Conservation (phyloP, 2,329 filamentous ascomycete genomes). For the Ilyonectria mors-panacis region DNA sequence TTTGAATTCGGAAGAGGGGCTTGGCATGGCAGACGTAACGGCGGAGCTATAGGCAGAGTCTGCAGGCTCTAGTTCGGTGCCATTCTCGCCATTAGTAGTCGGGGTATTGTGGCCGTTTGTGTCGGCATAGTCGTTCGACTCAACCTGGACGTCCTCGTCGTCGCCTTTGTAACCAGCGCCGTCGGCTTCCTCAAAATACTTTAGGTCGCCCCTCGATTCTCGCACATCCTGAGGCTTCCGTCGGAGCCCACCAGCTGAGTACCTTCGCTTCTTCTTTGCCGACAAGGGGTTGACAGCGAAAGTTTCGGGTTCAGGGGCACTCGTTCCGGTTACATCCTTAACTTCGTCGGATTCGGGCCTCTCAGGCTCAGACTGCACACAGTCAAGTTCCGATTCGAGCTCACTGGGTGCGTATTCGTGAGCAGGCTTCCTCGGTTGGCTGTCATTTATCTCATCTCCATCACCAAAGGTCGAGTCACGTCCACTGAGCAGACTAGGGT, state of each 20-base stretch:
- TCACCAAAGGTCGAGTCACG: constrained; percentile 36
- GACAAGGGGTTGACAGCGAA: constrained; percentile 59
- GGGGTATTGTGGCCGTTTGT: constrained; percentile 22
- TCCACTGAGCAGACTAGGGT: constrained; percentile 54
- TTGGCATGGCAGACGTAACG: constrained; percentile 55
- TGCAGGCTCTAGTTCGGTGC: constrained; percentile 46
- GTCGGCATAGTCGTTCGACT: neutral
- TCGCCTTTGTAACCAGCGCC: constrained; percentile 85
- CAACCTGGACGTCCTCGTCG: constrained; percentile 39
- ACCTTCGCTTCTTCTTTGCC: constrained; percentile 76
- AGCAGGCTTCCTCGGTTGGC: constrained; percentile 23
- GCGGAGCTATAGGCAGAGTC: constrained; percentile 52
- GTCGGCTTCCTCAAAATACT: constrained; percentile 92
- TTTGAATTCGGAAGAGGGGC: constrained; percentile 53
- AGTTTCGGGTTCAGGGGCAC: constrained; percentile 74
- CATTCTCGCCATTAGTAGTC: constrained; percentile 34
- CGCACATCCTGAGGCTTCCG: constrained; percentile 80
- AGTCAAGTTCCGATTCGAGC: constrained; percentile 47
- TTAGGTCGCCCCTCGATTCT: constrained; percentile 81
- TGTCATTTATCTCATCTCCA: constrained; percentile 3
- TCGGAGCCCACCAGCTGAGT: constrained; percentile 88
- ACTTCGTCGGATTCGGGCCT: constrained; percentile 55
- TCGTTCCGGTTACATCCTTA: constrained; percentile 74
- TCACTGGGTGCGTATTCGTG: constrained; percentile 54
- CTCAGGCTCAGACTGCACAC: constrained; percentile 51